A percentile compares a stretch with the other conserved stretches of the same genome.
Evolutionary conservation across 768 basidiomycete species (phyloP).

Genomic region (Mycena albidolilacea): DNA sequence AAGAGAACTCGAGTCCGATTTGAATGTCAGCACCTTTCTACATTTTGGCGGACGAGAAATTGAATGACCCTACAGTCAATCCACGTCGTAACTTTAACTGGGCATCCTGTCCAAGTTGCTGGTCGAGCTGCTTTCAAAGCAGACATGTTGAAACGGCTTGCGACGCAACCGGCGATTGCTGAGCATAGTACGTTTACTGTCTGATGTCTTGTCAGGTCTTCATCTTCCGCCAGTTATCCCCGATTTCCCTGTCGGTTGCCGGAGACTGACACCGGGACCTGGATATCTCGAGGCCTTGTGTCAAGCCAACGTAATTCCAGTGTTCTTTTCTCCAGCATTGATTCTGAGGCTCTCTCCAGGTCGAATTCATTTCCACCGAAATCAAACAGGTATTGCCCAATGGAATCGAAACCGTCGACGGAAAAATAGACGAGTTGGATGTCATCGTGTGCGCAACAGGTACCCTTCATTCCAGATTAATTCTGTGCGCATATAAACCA

Average conservation of each 20-base stretch:
- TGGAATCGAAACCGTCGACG: conserved; percentile 72
- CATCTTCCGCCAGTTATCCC: conserved; percentile 63
- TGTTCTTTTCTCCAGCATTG: not conserved
- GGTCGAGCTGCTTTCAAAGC: conserved; percentile 55
- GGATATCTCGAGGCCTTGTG: conserved; percentile 78
- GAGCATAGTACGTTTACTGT: conserved; percentile 59
- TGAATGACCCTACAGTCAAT: conserved; percentile 48
- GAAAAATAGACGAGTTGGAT: conserved; percentile 68
- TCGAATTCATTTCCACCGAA: conserved; percentile 64
- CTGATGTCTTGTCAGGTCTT: conserved; percentile 4
- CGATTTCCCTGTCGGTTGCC: conserved; percentile 70
- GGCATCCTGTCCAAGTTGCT: conserved; percentile 54
- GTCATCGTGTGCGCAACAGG: conserved; percentile 77
- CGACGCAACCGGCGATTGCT: conserved; percentile 73
- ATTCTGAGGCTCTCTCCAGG: conserved; percentile 48
- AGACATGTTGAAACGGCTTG: conserved; percentile 65
- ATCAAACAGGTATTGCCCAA: conserved; percentile 67
- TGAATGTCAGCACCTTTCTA: conserved; percentile 58
- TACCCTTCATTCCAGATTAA: conserved; percentile 33
- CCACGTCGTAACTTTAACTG: conserved; percentile 59
- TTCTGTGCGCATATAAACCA: not conserved
- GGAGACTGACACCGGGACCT: conserved; percentile 77
- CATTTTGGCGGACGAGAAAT: not conserved
- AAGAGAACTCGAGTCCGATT: conserved; percentile 60
- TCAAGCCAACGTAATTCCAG: conserved; percentile 66